Evolutionary conservation across 176 grass and related monocot species (phyloP), one percentile per base, ranked within the genome.

Genomic region (Rhynchospora breviuscula): DNA sequence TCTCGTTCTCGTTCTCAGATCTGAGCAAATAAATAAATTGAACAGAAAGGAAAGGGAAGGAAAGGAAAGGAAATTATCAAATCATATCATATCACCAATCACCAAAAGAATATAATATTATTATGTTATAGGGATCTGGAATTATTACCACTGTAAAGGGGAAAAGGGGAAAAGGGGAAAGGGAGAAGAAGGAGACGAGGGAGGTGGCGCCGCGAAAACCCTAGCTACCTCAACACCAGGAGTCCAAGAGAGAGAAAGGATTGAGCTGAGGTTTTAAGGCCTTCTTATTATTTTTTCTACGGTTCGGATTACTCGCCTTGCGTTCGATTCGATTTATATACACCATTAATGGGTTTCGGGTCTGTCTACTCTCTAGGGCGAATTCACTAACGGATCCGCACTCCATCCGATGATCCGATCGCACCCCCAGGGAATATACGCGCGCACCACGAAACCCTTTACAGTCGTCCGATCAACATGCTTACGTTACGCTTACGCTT

Each of bases 191-290:
- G n/a, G 57, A 58, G 54, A 18, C 22, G 71, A 12, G 33, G 31
- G 71, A 12, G 54, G 31, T 64, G 31, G 25, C 83, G 83, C 83
- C 70, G 83, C 68, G 17, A 61, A 85, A 85, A 85, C 83, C 83
- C 83, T 85, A 85, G 48, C 67, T 35, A n/a, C n/a, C n/a, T n/a
- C n/a, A n/a, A n/a, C n/a, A n/a, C n/a, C n/a, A n/a, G n/a, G n/a
- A n/a, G n/a, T n/a, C n/a, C n/a, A n/a, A n/a, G 7, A 26, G 29
- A 22, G 7, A 45, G 17, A 65, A 15, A 84, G 4, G 46, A 44
- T 29, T 29, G n/a, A n/a, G n/a, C n/a, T 29, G 0, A 57, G 51
- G 25, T 35, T 78, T 78, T 78, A 78, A 29, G 29, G 22, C 35
- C 53, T 84, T 64, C 33, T n/a, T n/a, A n/a, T n/a, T n/a, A n/a